phyloP scores from a whole-genome alignment of 306 rosid genomes.

The Rosa multiflora region DNA sequence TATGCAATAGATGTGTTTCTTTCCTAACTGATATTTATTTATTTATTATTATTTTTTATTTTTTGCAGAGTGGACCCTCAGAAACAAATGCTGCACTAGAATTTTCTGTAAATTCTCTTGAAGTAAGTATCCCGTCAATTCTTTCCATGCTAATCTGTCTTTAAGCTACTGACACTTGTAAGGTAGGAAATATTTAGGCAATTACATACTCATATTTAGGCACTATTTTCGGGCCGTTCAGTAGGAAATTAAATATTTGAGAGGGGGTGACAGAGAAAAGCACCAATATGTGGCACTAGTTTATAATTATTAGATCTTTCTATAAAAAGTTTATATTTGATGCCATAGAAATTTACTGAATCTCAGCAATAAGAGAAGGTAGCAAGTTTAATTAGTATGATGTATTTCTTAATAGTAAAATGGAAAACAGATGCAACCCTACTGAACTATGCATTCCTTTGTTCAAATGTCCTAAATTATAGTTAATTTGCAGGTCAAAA shows the following conservation, averaged over 20 bases:
- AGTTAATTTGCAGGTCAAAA: slow-evolving; percentile 63
- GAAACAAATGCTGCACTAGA: slow-evolving; percentile 96
- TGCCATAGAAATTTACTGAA: neutral
- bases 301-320: neutral
- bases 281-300: neutral
- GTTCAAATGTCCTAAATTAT: neutral
- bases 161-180: neutral
- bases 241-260: neutral
- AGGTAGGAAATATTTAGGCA: slow-evolving; percentile 2
- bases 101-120: slow-evolving; percentile 76
- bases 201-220: neutral
- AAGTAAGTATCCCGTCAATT: slow-evolving; percentile 44
- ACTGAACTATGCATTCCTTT: neutral
- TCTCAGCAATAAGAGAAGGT: neutral
- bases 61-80: slow-evolving; percentile 76
- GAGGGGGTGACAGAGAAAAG: neutral
- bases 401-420: neutral
- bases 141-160: neutral
- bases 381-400: neutral
- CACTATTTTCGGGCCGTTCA: neutral
- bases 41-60: neutral
- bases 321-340: neutral
- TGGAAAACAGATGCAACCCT: neutral
- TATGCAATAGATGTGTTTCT: neutral
- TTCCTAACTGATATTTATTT: neutral